Base-by-base conservation (phyloP, 345 rosid species). In the Heritiera fomes region DNA sequence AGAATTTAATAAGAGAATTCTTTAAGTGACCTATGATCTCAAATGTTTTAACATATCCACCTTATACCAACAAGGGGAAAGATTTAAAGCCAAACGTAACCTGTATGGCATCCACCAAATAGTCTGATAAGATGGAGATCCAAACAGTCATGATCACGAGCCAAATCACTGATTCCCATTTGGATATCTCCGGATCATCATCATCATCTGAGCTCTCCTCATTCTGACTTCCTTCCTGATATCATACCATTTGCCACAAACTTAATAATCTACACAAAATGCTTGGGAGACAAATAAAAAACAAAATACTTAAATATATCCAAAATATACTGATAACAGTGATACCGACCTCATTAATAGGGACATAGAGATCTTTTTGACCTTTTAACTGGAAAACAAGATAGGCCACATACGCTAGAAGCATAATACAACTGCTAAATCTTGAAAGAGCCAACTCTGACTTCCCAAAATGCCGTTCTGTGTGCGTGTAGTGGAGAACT, bases 361-460 rank as follows among this genome's bases (percentile, higher is more conserved):
- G 89, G 34, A 63, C 73, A 79, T 91, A 93, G 59, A 66, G 73
- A 81, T 88, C 87, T 2, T 75, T 85, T 74, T 84, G 94, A 71
- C 80, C 77, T 78, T 85, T 95, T 71, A 95, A 82, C 86, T 95
- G 99, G 86, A 89, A 95, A 83, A 88, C 85, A 40, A 95, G 94
- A 85, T 91, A 93, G 67, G 96, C 94, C 75, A 85, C 93, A 85
- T 95, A 95, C 7, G 93, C 98, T 59, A 93, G 61, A 20, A 93
- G 98, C 99, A 95, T 95, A 76, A 95, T 60, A 71, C 98, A 93
- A 83, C 99, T 95, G 80, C 93, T 95, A 85, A 95, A 95, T 83
- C 99, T 95, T 55, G 99, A 95, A 69, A 95, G 98, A 78, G 94
- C 87, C 81, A 95, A 85, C 85, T 95, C 98, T 11, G 99, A 93